Percentiles rank a stretch among this genome's conserved stretches.
Evolutionary conservation across 2,329 filamentous ascomycete genomes (phyloP).

Genomic region (Fusarium devonianum): DNA sequence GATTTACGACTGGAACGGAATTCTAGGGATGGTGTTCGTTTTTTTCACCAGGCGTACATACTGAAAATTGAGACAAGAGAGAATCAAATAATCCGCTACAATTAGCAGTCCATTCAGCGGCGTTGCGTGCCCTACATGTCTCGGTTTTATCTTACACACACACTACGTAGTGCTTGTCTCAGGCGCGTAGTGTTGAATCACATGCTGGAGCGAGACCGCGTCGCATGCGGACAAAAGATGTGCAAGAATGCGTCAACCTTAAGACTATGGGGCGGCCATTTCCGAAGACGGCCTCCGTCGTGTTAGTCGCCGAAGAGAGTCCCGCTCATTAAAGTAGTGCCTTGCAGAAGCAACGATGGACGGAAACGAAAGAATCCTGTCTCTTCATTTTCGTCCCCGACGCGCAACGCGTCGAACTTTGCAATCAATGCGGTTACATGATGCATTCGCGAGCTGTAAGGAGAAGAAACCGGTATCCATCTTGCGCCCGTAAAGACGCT

Average conservation of each 20-base stretch:
- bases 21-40: conserved; percentile 1
- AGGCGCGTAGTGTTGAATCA: conserved; percentile 14
- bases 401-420: conserved; percentile 19
- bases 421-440: conserved; percentile 12
- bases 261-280: conserved; percentile 20
- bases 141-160: no score
- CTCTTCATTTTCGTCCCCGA: conserved; percentile 13
- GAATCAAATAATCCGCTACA: not conserved
- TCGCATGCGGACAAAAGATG: conserved; percentile 25
- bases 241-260: no score
- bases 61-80: not conserved
- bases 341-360: conserved; percentile 1
- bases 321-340: no score
- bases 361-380: conserved; percentile 25
- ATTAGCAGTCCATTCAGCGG: conserved; percentile 3
- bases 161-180: no score
- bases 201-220: not conserved
- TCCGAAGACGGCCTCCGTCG: conserved; percentile 33
- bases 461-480: no score
- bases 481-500: no score
- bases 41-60: not conserved
- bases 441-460: conserved; percentile 2
- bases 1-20: not conserved
- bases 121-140: no score
- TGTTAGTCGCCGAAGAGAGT: no score